Evolutionary conservation across 208 protist species (phyloP).

Genomic region (Leishmania lainsoni): DNA sequence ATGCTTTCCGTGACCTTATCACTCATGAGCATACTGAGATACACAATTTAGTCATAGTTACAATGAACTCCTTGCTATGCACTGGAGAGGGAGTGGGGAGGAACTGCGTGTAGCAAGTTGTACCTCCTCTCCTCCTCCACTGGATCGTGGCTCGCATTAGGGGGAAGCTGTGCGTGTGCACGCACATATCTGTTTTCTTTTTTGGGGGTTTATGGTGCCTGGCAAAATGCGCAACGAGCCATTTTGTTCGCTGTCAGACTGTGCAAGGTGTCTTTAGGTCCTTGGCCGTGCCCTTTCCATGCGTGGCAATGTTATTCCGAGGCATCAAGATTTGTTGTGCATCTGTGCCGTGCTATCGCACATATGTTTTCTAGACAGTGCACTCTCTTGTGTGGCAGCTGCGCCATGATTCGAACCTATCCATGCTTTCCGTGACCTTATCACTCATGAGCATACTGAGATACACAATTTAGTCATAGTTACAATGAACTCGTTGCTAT

Average conservation of each 20-base stretch:
- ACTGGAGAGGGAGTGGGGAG: background rate
- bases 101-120: background rate
- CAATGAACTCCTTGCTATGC: background rate
- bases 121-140: background rate
- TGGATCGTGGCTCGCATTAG: background rate
- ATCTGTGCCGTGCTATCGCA: background rate
- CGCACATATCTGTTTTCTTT: background rate
- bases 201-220: background rate
- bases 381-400: too few species aligned
- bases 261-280: conserved; percentile 34
- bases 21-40: too few species aligned
- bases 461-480: too few species aligned
- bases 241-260: background rate
- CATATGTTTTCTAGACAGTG: background rate
- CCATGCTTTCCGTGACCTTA: too few species aligned
- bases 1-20: too few species aligned
- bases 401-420: too few species aligned
- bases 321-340: conserved; percentile 27
- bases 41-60: too few species aligned
- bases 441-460: too few species aligned
- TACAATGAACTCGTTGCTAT: background rate
- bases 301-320: conserved; percentile 30
- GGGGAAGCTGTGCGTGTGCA: background rate
- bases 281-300: conserved; percentile 17
- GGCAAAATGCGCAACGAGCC: background rate